A percentile compares a stretch with the other conserved stretches of the same genome.
Evolutionary conservation across 306 rosid genomes (phyloP).

Genomic region (Cucumis cinereus): DNA sequence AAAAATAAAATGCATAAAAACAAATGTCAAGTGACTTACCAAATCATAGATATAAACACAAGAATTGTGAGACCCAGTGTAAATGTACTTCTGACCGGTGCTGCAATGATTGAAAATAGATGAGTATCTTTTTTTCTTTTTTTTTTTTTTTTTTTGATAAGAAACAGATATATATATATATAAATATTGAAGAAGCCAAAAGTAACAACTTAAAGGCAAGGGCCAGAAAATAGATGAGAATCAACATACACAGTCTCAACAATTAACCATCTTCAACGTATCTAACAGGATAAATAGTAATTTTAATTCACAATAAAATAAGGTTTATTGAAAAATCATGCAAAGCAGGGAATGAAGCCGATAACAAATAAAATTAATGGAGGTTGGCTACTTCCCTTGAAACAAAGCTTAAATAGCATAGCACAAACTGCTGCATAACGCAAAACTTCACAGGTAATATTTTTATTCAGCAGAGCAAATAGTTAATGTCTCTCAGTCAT

Average conservation of each 20-base stretch:
- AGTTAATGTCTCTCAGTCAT: neutral
- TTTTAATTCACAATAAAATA: neutral
- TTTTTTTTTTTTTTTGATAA: too few relatives aligned
- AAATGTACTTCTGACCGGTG: constrained; percentile 94
- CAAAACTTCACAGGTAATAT: neutral
- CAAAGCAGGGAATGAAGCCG: neutral
- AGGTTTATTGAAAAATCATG: neutral
- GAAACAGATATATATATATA: too few relatives aligned
- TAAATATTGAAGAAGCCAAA: too few relatives aligned
- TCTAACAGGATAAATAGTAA: neutral
- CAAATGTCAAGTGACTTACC: constrained; percentile 32
- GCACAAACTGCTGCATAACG: neutral
- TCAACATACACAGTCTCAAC: neutral
- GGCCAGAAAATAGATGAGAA: neutral
- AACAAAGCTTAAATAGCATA: neutral
- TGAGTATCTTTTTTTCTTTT: too few relatives aligned
- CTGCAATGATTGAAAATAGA: constrained; percentile 36
- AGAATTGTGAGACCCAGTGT: constrained; percentile 71
- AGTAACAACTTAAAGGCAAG: too few relatives aligned
- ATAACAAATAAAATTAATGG: neutral
- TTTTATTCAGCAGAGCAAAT: neutral
- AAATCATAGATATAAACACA: constrained; percentile 72
- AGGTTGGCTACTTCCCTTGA: neutral
- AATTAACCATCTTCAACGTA: neutral
- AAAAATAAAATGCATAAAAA: neutral